Conservation (phyloP, 2,329 filamentous ascomycete genomes). For the Cladobotryum mycophilum region DNA sequence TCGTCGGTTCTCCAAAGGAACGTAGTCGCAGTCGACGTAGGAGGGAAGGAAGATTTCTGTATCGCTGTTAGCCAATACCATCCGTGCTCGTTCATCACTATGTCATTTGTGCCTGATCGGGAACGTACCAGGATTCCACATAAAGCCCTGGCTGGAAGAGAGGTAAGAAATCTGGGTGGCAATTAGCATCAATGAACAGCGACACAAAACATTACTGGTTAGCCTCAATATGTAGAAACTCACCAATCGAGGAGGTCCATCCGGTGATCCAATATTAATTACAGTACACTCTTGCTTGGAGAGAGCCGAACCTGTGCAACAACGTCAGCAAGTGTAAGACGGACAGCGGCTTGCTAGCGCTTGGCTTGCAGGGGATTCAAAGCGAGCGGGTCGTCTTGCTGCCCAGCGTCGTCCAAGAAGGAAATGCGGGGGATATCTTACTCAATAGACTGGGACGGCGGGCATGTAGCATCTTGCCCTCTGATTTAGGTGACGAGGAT, state of each 20-base stretch:
- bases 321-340: conserved; percentile 22
- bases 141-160: conserved; percentile 71
- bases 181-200: background rate
- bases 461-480: conserved; percentile 43
- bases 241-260: conserved; percentile 67
- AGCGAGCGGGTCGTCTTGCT: background rate
- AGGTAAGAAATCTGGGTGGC: conserved; percentile 67
- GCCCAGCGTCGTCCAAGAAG: background rate
- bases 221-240: conserved; percentile 23
- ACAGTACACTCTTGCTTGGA: conserved; percentile 73
- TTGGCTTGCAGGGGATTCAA: background rate
- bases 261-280: conserved; percentile 68
- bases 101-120: too few species aligned
- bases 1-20: conserved; percentile 66
- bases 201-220: background rate
- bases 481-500: conserved; percentile 47
- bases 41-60: conserved; percentile 75
- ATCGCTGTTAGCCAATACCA: too few species aligned
- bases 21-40: conserved; percentile 68
- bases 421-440: conserved; percentile 25
- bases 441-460: conserved; percentile 58
- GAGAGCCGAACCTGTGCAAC: conserved; percentile 57
- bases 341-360: background rate
- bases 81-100: too few species aligned
- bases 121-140: conserved; percentile 68